Base-by-base conservation (phyloP, 306 rosid species). In the Pachyrhizus erosus region DNA sequence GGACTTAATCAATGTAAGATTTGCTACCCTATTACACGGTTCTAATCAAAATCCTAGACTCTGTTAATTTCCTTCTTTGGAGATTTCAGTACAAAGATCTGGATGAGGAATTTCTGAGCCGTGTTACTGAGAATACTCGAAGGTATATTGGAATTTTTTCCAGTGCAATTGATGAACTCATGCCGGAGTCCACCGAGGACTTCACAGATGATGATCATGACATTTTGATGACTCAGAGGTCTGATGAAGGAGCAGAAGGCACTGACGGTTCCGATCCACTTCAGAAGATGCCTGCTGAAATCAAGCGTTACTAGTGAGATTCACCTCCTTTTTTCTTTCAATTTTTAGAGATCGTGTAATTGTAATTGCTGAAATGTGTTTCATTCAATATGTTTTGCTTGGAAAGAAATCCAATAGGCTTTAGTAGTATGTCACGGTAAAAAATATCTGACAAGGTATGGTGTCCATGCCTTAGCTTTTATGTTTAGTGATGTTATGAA, bases 241-340 rank as follows among this genome's bases (percentile, higher is more conserved):
- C 97, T 39, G 99, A 93, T 13, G 97, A 96, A 73, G 98, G 90
- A 51, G 87, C 87, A 0, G 98, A 92, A 67, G 91, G 89, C 71
- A 58, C 81, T 61, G 98, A 96, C 68, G 90, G 88, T 80, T 73
- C 90, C 0, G 98, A 96, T 79, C 98, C 98, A 3, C 89, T 39
- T 84, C 99, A 96, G 84, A 92, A 84, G 88, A 94, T 94, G 98
- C 98, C 98, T 83, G 87, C 97, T 4, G 98, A 91, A 87, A 96
- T 96, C 80, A 93, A 85, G 85, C 98, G 97, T 81, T 93, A 92
- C 77, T 96, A 71, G 99, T 96, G 85, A 90, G 97, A 27, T 46
- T 85, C 5, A 4, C 42, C 49, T 65, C 48, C 40, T 12, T 29
- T 10, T 9, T 8, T 8, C 26, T 0, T 72, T 81, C 23, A 31